Base-by-base conservation (phyloP, 129 eudicot species). In the Calendula officinalis region DNA sequence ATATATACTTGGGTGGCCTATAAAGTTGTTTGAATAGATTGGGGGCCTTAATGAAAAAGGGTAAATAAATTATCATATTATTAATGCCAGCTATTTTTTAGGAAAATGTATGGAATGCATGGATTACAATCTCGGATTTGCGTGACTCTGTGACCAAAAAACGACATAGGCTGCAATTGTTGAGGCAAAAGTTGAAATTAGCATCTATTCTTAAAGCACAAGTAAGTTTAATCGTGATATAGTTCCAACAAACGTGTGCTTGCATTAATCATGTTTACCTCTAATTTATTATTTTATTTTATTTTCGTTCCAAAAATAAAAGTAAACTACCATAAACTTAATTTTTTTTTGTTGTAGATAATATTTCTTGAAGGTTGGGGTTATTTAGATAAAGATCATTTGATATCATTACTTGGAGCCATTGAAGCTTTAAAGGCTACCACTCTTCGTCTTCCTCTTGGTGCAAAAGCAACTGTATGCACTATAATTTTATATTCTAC, bases 391-490 rank as follows among this genome's bases (percentile, higher is more conserved):
- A 73, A 81, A 70, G 84, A 83, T 47, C 96, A 92, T 78, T 81
- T 79, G 8, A 60, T 77, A 70, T 85, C 99, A 42, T 64, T 92
- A 70, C 82, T 75, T 16, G 96, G 95, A 60, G 99, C 97, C 69
- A 92, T 85, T 72, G 99, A 88, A 84, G 89, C 99, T 57, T 72
- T 94, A 67, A 94, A 79, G 76, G 99, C 99, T 64, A 94, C 97
- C 88, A 94, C 97, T 55, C 99, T 94, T 64, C 90, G 99, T 60
- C 97, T 94, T 70, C 97, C 99, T 9, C 84, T 94, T 68, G 89
- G 81, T 36, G 74, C 51, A 33, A 86, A 88, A 80, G 95, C 92
- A 77, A 79, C 74, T 60, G 99, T 92, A 85, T 11, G 96, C 60
- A n/a, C 36, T 22, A 1, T 22, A 22, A 54, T 27, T 34, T 59